Conservation (phyloP, 2,329 filamentous ascomycete genomes). For the Neopestalotiopsis sp. region DNA sequence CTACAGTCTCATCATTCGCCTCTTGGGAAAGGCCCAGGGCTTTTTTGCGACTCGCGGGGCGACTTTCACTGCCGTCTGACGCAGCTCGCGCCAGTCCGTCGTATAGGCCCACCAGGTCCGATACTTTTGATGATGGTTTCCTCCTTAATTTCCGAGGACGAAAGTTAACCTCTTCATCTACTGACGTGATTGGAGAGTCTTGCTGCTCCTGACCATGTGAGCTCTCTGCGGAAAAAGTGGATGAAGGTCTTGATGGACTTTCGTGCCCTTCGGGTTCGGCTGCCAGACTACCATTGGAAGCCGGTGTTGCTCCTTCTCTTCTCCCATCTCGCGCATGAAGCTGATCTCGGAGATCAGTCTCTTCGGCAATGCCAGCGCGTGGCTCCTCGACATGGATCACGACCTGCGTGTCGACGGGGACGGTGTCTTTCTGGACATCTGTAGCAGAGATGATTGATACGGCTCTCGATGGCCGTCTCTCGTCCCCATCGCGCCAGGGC, state of each 20-base stretch:
- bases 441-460: not conserved
- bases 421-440: not conserved
- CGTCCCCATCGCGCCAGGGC: constrained; percentile 27
- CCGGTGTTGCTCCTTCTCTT: not conserved
- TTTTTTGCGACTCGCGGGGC: not conserved
- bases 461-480: not conserved
- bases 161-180: constrained; percentile 44
- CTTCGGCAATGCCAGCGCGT: not conserved
- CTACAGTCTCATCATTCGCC: not conserved
- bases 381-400: constrained; percentile 9
- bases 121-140: constrained; percentile 50
- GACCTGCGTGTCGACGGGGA: not conserved
- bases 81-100: constrained; percentile 46
- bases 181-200: constrained; percentile 51
- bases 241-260: constrained; percentile 32
- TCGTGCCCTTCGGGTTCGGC: constrained; percentile 24
- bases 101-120: constrained; percentile 55
- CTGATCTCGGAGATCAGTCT: not conserved
- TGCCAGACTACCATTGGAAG: constrained; percentile 12
- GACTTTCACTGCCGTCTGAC: not conserved
- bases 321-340: not conserved
- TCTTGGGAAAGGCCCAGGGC: constrained; percentile 22
- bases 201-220: constrained; percentile 35
- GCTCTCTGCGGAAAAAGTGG: constrained; percentile 34
- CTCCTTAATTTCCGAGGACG: constrained; percentile 29